Evolutionary conservation across 2,329 filamentous ascomycete species (phyloP).

Genomic region (Xylariaceae sp.): DNA sequence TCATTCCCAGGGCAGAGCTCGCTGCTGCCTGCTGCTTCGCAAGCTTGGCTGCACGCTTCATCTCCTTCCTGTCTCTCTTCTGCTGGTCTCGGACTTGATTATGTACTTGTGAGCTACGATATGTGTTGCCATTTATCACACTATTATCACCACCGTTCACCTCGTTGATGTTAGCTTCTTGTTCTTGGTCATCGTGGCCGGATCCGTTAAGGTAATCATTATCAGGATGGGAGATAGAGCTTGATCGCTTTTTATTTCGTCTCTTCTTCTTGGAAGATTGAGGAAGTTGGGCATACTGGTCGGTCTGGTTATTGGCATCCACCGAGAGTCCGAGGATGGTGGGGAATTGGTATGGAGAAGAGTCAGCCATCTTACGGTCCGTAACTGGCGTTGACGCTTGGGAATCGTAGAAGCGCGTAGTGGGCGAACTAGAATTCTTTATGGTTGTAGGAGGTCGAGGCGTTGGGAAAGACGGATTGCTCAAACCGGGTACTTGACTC

Average conservation of each 20-base stretch:
- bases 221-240: conserved; percentile 6
- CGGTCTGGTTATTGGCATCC: not conserved
- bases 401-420: not conserved
- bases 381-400: conserved; percentile 1
- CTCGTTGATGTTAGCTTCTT: not conserved
- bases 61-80: conserved; percentile 25
- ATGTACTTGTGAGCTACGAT: not conserved
- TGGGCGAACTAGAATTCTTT: conserved; percentile 12
- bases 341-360: not conserved
- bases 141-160: not conserved
- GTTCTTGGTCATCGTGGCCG: not conserved
- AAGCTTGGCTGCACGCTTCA: conserved; percentile 22
- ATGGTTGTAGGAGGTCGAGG: not conserved
- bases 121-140: not conserved
- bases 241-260: conserved; percentile 43
- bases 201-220: conserved; percentile 1
- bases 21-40: conserved; percentile 16
- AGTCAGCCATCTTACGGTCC: conserved; percentile 12
- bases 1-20: not conserved
- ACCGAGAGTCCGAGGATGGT: not conserved
- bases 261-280: conserved; percentile 36
- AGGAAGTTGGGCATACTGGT: not conserved
- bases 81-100: conserved; percentile 6
- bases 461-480: not conserved
- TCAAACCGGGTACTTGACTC: conserved; percentile 20